A percentile compares a stretch with the other conserved stretches of the same genome.
Evolutionary conservation across 2,329 filamentous ascomycete genomes (phyloP).

Genomic region (Penicillium sp.): DNA sequence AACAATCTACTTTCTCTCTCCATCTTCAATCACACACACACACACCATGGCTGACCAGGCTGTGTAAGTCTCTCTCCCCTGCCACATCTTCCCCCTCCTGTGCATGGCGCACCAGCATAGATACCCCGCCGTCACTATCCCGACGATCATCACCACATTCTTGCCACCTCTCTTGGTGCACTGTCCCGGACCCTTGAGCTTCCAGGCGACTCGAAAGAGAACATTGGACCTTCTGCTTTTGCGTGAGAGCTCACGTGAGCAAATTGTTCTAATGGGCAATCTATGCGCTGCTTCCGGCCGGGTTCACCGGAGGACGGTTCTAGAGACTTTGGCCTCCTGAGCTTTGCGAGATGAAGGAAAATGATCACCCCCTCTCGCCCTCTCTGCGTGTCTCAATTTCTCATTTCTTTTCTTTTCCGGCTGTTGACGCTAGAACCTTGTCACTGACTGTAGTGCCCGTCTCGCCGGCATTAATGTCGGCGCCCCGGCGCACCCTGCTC

Average conservation of each 20-base stretch:
- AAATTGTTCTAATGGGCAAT: not conserved
- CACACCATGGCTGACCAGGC: slow-evolving; percentile 40
- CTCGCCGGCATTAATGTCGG: slow-evolving; percentile 68
- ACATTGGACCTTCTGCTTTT: too few relatives aligned
- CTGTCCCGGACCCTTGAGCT: not conserved
- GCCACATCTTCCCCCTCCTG: not conserved
- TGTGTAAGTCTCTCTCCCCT: slow-evolving; percentile 35
- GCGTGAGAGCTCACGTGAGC: too few relatives aligned
- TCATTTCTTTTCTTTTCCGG: slow-evolving; percentile 12
- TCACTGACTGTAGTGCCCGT: slow-evolving; percentile 59
- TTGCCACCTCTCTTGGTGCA: not conserved
- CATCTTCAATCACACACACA: slow-evolving; percentile 7
- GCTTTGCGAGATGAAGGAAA: too few relatives aligned
- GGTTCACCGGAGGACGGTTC: too few relatives aligned
- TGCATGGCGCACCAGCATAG: not conserved
- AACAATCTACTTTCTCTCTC: slow-evolving; percentile 15
- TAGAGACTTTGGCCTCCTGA: too few relatives aligned
- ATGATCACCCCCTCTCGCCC: not conserved
- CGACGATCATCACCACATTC: not conserved
- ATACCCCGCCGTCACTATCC: not conserved
- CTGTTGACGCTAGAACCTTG: slow-evolving; percentile 32
- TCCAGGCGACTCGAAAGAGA: too few relatives aligned
- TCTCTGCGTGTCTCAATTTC: not conserved
- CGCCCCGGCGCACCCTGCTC: slow-evolving; percentile 49
- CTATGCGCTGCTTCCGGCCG: too few relatives aligned